Evolutionary conservation across 2,329 filamentous ascomycete genomes (phyloP).

Genomic region (Arthrobotrys iridis): DNA sequence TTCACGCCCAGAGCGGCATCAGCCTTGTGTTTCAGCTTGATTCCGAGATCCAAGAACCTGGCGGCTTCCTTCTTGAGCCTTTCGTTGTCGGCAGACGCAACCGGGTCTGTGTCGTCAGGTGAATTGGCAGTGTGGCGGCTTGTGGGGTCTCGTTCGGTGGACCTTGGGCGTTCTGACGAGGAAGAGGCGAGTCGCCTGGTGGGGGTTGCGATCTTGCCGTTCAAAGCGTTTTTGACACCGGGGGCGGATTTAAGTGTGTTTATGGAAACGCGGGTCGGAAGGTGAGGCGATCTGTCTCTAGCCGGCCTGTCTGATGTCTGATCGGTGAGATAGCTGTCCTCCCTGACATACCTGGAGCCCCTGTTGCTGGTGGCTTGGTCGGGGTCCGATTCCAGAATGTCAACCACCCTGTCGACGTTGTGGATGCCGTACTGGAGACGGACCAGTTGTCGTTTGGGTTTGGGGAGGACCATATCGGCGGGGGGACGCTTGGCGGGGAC

Average conservation of each 20-base stretch:
- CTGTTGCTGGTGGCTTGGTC: constrained; percentile 35
- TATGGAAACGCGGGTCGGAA: constrained; percentile 37
- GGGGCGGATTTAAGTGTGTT: constrained; percentile 33
- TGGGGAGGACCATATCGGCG: constrained; percentile 9
- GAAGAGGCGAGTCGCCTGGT: constrained; percentile 34
- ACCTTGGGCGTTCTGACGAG: constrained; percentile 41
- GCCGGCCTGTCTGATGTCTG: constrained; percentile 3
- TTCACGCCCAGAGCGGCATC: constrained; percentile 47
- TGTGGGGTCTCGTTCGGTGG: constrained; percentile 26
- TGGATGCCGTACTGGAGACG: constrained; percentile 34
- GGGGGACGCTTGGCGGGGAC: constrained; percentile 44
- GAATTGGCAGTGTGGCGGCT: constrained; percentile 10
- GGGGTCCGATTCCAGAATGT: constrained; percentile 42
- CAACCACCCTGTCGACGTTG: constrained; percentile 27
- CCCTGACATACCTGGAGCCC: constrained; percentile 19
- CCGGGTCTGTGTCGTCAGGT: constrained; percentile 10
- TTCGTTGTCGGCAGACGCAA: constrained; percentile 28
- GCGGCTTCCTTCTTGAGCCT: constrained; percentile 35
- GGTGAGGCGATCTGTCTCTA: constrained; percentile 37
- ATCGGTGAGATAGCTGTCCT: constrained; percentile 19
- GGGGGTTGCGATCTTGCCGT: constrained; percentile 41
- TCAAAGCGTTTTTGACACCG: constrained; percentile 9
- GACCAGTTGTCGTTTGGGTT: constrained; percentile 28
- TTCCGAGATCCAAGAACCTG: constrained; percentile 41
- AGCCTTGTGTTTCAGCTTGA: constrained; percentile 49